Conservation (phyloP, 768 basidiomycete species). For the Amanita exitialis region DNA sequence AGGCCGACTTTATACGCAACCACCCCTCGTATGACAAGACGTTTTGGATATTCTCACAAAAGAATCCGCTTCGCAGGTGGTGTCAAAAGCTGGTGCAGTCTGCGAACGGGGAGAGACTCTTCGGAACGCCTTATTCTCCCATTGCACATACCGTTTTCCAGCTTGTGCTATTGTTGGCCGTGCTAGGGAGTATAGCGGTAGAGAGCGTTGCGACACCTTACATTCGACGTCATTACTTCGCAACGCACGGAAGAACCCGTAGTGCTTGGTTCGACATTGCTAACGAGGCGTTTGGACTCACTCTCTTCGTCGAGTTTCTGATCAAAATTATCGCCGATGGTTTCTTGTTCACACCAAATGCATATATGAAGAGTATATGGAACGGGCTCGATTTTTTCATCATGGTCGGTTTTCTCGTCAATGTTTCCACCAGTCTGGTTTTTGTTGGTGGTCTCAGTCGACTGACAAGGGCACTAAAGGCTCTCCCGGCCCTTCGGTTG, state of each 20-base stretch:
- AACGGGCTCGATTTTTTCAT: constrained; percentile 86
- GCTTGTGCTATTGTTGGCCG: constrained; percentile 58
- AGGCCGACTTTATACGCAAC: constrained; percentile 79
- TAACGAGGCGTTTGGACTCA: constrained; percentile 61
- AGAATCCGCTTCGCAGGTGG: constrained; percentile 55
- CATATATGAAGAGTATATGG: constrained; percentile 88
- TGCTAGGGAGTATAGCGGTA: constrained; percentile 74
- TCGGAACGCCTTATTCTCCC: constrained; percentile 61
- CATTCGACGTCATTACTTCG: constrained; percentile 70
- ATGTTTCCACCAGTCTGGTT: constrained; percentile 59
- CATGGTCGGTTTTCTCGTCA: constrained; percentile 67
- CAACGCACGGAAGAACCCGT: constrained; percentile 44
- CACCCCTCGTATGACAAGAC: constrained; percentile 87
- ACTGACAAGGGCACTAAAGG: constrained; percentile 79
- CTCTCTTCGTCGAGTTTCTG: constrained; percentile 70
- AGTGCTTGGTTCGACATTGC: constrained; percentile 83
- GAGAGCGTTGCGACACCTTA: constrained; percentile 77
- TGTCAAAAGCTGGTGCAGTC: constrained; percentile 84
- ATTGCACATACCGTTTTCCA: constrained; percentile 67
- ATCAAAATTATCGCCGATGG: constrained; percentile 94
- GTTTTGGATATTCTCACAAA: constrained; percentile 84
- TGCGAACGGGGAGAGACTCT: constrained; percentile 78
- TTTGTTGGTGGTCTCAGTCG: constrained; percentile 74
- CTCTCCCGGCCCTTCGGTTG: constrained; percentile 77
- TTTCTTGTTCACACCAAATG: constrained; percentile 83